phyloP scores from a whole-genome alignment of 1,284 basidiomycete species.

The Leccinum fuscescens region DNA sequence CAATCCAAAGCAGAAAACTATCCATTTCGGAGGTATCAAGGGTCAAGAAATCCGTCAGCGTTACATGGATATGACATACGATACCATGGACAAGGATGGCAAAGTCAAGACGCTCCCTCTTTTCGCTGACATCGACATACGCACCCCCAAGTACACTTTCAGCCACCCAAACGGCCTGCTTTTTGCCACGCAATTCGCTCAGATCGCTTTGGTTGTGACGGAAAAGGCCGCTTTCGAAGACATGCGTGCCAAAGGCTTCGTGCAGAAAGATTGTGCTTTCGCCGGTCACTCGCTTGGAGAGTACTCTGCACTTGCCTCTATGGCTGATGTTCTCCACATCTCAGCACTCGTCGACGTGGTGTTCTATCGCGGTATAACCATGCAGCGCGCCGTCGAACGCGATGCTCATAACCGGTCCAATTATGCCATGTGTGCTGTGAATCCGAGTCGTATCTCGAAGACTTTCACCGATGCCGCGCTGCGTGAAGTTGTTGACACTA shows the following conservation, averaged over 20 bases:
- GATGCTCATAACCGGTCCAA: conserved; percentile 91
- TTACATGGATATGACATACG: conserved; percentile 99
- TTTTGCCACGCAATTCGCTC: conserved; percentile 97
- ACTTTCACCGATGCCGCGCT: conserved; percentile 92
- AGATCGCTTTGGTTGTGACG: conserved; percentile 96
- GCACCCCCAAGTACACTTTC: conserved; percentile 96
- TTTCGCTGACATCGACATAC: conserved; percentile 89
- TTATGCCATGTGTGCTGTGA: conserved; percentile 99
- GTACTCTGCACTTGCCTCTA: conserved; percentile 96
- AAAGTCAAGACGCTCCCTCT: conserved; percentile 92
- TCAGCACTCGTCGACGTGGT: conserved; percentile 97
- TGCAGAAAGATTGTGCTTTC: conserved; percentile 90
- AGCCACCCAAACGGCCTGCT: conserved; percentile 93
- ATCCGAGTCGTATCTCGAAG: conserved; percentile 92
- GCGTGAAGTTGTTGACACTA: conserved; percentile 92
- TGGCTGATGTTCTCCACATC: conserved; percentile 93
- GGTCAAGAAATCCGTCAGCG: conserved; percentile 96
- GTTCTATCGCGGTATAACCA: conserved; percentile 99
- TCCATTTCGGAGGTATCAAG: conserved; percentile 99
- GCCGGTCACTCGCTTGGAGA: conserved; percentile 98
- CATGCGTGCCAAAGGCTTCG: conserved; percentile 93
- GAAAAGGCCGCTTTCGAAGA: conserved; percentile 98
- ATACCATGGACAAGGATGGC: conserved; percentile 93
- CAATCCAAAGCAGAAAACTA: conserved; percentile 95
- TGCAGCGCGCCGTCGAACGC: conserved; percentile 97